Evolutionary conservation across 2,329 filamentous ascomycete species (phyloP).

Genomic region (Colletotrichum sp.): DNA sequence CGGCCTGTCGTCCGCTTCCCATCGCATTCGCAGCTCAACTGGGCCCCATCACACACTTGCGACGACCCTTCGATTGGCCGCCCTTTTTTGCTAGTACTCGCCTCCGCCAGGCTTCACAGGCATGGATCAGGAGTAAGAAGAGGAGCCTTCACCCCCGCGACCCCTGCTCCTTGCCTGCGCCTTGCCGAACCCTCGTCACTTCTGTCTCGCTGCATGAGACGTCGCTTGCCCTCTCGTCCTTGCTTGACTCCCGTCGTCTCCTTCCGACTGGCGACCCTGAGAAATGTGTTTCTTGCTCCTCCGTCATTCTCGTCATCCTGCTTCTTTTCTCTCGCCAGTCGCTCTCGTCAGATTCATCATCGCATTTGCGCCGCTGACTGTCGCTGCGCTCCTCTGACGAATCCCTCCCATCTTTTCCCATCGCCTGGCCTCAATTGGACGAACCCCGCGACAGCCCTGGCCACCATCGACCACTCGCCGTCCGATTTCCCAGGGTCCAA

Average conservation of each 20-base stretch:
- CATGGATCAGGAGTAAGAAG: neutral
- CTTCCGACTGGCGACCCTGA: neutral
- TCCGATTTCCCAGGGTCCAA: neutral
- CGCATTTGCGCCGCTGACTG: neutral
- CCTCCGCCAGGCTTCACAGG: neutral
- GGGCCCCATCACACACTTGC: neutral
- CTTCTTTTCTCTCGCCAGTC: neutral
- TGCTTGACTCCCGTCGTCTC: neutral
- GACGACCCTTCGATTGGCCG: neutral
- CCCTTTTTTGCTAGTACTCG: neutral
- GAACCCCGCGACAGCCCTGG: neutral
- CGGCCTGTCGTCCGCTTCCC: neutral
- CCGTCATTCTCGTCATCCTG: neutral
- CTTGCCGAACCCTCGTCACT: constrained; percentile 4
- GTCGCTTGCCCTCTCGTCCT: neutral
- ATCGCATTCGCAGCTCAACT: neutral
- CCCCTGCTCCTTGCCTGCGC: constrained; percentile 7
- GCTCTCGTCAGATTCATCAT: neutral
- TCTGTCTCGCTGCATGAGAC: constrained; percentile 10
- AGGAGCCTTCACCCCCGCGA: neutral
- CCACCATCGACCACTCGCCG: neutral
- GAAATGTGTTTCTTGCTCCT: constrained; percentile 1
- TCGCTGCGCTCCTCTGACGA: neutral
- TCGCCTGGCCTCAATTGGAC: neutral
- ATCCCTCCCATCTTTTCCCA: neutral